phyloP scores from a whole-genome alignment of 192 early-diverging fungal species.

The Rhizoclosmatium globosum region DNA sequence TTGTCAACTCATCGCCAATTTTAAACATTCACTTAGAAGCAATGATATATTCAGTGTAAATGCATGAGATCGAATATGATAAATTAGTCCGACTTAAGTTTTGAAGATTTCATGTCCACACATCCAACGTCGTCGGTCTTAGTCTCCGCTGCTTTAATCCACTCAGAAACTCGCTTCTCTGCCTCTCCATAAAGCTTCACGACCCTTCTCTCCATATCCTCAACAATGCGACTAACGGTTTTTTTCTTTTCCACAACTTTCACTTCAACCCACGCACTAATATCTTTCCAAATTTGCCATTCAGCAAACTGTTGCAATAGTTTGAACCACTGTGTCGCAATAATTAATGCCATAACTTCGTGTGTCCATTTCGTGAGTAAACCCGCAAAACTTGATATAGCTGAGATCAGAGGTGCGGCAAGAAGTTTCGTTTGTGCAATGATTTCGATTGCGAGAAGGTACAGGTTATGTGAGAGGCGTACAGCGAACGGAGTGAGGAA shows the following conservation, averaged over 20 bases:
- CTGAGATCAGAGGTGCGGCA: neutral
- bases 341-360: neutral
- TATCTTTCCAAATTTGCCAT: neutral
- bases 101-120: no score
- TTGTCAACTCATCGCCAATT: no score
- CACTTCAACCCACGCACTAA: neutral
- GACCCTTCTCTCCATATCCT: neutral
- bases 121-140: no score
- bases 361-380: no score
- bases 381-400: no score
- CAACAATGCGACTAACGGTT: neutral
- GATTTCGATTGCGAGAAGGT: neutral
- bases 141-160: no score
- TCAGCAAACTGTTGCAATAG: neutral
- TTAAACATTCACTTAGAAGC: no score
- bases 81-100: no score
- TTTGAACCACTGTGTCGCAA: neutral
- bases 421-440: neutral
- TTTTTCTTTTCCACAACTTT: neutral
- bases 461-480: neutral
- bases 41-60: no score
- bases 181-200: neutral
- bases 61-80: no score
- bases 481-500: neutral
- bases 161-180: neutral